Evolutionary conservation across 768 basidiomycete species (phyloP).

Genomic region (Phaeolepiota aurea): DNA sequence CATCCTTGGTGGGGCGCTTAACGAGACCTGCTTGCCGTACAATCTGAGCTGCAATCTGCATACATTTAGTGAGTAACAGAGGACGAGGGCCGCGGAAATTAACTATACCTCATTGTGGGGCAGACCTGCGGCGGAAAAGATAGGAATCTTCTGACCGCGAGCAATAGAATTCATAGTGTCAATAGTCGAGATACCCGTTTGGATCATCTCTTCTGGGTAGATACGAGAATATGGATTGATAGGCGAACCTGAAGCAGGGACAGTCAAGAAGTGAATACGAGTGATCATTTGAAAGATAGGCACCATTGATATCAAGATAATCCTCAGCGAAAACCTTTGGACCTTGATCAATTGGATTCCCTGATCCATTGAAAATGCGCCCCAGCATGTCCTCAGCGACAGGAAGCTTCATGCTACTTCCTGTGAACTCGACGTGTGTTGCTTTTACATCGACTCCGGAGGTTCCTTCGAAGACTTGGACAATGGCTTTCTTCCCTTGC

Average conservation of each 20-base stretch:
- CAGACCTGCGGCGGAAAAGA: constrained; percentile 97
- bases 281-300: constrained; percentile 7
- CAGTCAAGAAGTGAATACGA: constrained; percentile 1
- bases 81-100: not conserved
- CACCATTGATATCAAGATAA: constrained; percentile 98
- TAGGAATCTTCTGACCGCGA: constrained; percentile 99
- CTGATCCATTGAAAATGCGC: constrained; percentile 97
- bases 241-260: constrained; percentile 78
- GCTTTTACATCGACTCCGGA: constrained; percentile 95
- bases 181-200: constrained; percentile 98
- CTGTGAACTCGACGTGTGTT: constrained; percentile 97
- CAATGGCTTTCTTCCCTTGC: constrained; percentile 97
- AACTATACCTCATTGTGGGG: constrained; percentile 87
- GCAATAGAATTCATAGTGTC: constrained; percentile 99
- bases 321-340: constrained; percentile 99
- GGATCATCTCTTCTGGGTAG: constrained; percentile 99
- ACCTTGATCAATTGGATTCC: constrained; percentile 96
- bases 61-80: not conserved
- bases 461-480: constrained; percentile 98
- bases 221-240: constrained; percentile 98
- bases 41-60: constrained; percentile 97
- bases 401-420: constrained; percentile 96
- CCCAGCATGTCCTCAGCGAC: constrained; percentile 99
- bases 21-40: constrained; percentile 98
- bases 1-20: constrained; percentile 92